Percentiles rank a stretch among this genome's conserved stretches.
phyloP scores from a whole-genome alignment of 257 asterid species.

The Cruciata laevipes region DNA sequence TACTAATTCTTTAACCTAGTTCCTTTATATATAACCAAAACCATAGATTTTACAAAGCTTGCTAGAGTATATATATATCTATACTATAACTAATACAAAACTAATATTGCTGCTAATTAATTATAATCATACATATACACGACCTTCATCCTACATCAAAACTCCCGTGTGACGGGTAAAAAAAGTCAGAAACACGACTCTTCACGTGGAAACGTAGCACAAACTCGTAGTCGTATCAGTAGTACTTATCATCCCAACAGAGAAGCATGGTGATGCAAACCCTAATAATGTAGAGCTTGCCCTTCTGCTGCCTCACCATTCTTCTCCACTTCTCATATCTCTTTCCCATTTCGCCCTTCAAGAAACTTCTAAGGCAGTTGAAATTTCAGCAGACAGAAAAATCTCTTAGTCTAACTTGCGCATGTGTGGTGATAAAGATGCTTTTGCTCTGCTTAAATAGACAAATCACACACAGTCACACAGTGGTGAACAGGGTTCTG shows the following conservation, averaged over 20 bases:
- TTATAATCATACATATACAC: too few relatives aligned
- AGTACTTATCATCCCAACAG: conserved; percentile 30
- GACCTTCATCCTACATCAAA: too few relatives aligned
- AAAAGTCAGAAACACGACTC: background rate
- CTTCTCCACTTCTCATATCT: conserved; percentile 25
- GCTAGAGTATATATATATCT: background rate
- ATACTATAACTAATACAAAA: background rate
- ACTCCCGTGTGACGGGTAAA: too few relatives aligned
- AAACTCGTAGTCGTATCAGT: background rate
- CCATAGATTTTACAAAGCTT: background rate
- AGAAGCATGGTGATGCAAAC: conserved; percentile 33
- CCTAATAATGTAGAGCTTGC: conserved; percentile 33
- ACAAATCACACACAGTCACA: background rate
- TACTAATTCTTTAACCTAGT: too few relatives aligned
- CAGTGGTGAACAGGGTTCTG: background rate
- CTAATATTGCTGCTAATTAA: background rate
- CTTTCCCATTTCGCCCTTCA: conserved; percentile 12
- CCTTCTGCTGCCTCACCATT: conserved; percentile 32
- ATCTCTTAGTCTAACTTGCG: background rate
- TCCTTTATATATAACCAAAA: too few relatives aligned
- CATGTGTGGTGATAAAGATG: conserved; percentile 1
- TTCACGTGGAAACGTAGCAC: background rate
- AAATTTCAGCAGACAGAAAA: background rate
- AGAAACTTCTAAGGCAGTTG: background rate
- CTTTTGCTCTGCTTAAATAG: conserved; percentile 4